Base-by-base conservation (phyloP, 495 filamentous ascomycete species). In the Talaromyces proteolyticus region DNA sequence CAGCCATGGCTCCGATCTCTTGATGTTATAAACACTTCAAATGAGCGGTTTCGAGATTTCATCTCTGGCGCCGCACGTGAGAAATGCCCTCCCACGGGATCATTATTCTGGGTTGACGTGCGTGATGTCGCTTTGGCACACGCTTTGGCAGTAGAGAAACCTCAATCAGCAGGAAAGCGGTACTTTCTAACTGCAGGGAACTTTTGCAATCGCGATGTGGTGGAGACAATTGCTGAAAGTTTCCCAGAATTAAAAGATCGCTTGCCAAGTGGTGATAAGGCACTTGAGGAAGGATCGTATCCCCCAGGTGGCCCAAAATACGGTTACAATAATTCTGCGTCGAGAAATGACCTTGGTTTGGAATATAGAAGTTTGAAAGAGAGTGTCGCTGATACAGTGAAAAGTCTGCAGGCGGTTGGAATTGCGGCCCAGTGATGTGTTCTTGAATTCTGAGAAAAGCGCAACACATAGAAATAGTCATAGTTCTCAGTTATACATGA, bases 71-170 rank as follows among this genome's bases (percentile, higher is more conserved):
- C 81, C 42, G 79, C 67, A 57, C 82, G 81, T 63, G 62, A 72
- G 7, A 66, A 73, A 34, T 70, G 80, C 8, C 70, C 82, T 0
- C 62, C 72, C 0, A 77, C 69, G 10, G 69, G 71, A 4, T 54
- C 67, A n/a, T 70, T 67, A 52, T 56, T 76, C 14, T 84, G 67
- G 62, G 70, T 75, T 42, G 79, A 84, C 53, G 79, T 83, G 0
- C 66, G 79, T 3, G 79, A 87, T 53, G 56, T 80, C 11, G 83
- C 80, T 0, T 57, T 72, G 14, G 79, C 79, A 0, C 85, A 88
- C 57, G 70, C 85, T 1, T 66, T 76, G 6, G 81, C 82, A 0
- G 73, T 81, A 16, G 80, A 84, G 52, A 62, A 72, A 12, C 62
- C 66, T 0, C 77, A 74, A 34, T 81, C 80, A 1, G 76, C 67